Percentiles rank a stretch among this genome's conserved stretches.
These are phyloP conservation scores for Trypanosoma congolense DNA, from an alignment of 208 protist genomes.

Conservation along the genomic window DNA sequence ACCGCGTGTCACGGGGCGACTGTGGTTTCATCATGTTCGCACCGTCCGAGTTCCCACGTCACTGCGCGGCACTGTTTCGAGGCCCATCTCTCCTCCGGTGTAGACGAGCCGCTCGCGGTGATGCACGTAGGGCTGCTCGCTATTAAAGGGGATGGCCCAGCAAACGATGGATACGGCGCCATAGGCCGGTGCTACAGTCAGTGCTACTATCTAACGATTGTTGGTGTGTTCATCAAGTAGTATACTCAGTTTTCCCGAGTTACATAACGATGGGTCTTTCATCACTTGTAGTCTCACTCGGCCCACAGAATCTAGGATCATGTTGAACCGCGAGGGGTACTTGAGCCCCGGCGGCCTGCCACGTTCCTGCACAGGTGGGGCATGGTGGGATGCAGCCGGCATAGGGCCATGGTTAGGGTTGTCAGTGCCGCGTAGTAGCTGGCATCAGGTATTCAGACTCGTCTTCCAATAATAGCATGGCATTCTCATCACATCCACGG, in stretches of 20 bases:
- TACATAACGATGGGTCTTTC: conserved; percentile 46
- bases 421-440: conserved; percentile 15
- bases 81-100: conserved; percentile 11
- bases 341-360: conserved; percentile 2
- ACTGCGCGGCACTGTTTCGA: no score
- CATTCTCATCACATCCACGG: conserved; percentile 8
- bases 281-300: conserved; percentile 8
- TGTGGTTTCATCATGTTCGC: conserved; percentile 9
- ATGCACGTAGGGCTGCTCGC: conserved; percentile 25
- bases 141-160: conserved; percentile 25
- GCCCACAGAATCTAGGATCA: conserved; percentile 10
- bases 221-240: conserved; percentile 50
- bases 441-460: conserved; percentile 32
- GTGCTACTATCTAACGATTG: conserved; percentile 62
- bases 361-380: conserved; percentile 16
- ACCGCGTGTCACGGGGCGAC: background rate
- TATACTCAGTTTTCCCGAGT: conserved; percentile 57
- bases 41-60: background rate
- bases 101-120: conserved; percentile 43
- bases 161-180: background rate
- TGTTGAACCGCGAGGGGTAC: conserved; percentile 16
- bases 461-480: conserved; percentile 23
- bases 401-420: no score
- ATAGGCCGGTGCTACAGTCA: conserved; percentile 19
- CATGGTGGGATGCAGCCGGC: no score